phyloP scores from a whole-genome alignment of 225 moss, liverwort and hornwort genomes.

The Climacium dendroides region DNA sequence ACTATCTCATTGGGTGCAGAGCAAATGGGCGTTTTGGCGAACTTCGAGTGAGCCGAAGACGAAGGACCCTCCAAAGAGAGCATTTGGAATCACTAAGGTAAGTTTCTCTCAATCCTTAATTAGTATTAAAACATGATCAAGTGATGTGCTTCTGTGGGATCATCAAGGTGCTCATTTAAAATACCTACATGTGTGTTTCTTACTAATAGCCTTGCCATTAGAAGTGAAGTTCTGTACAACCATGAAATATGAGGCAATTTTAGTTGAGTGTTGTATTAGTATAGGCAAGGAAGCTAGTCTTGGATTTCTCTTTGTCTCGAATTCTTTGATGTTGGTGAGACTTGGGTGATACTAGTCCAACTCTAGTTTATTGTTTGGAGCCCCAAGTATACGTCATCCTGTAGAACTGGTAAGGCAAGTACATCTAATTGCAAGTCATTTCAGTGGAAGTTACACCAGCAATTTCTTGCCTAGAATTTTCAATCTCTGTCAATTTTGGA shows the following conservation, averaged over 20 bases:
- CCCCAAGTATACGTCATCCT: background rate
- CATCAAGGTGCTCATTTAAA: background rate
- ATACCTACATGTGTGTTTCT: background rate
- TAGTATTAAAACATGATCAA: background rate
- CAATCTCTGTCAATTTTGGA: background rate
- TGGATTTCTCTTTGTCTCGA: background rate
- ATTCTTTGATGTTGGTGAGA: background rate
- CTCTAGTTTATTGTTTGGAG: background rate
- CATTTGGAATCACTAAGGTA: conserved; percentile 13
- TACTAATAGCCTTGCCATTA: background rate
- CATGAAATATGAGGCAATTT: background rate
- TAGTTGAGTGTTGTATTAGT: background rate
- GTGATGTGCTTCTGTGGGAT: background rate
- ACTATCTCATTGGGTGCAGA: background rate
- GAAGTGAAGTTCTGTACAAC: background rate
- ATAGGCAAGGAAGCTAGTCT: background rate
- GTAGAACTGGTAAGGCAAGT: background rate
- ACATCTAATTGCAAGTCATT: background rate
- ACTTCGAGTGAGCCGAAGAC: background rate
- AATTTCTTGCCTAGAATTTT: background rate
- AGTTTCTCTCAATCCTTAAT: background rate
- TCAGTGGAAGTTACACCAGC: no score
- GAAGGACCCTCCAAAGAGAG: background rate
- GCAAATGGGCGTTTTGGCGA: conserved; percentile 36
- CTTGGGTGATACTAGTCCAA: background rate